These are phyloP conservation scores for Tritrichomonas musculus DNA, from an alignment of 208 protist species.

Conservation along the genomic window DNA sequence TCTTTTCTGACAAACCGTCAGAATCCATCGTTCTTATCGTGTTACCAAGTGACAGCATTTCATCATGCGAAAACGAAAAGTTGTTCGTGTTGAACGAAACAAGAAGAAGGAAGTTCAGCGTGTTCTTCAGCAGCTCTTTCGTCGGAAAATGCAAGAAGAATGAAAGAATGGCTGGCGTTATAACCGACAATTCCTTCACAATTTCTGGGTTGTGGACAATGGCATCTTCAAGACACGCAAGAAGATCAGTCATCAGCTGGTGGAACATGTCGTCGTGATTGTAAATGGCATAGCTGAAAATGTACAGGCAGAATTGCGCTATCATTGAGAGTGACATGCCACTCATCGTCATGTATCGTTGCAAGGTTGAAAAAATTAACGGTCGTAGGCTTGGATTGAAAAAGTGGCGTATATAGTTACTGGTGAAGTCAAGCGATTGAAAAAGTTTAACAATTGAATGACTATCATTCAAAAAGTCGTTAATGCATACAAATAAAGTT, in stretches of 20 bases:
- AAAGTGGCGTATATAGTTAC: background rate
- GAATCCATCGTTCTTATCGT: background rate
- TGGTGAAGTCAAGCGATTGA: background rate
- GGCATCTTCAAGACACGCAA: background rate
- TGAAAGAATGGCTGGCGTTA: background rate
- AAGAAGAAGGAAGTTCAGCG: background rate
- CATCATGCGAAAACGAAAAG: background rate
- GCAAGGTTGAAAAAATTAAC: background rate
- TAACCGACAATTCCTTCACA: background rate
- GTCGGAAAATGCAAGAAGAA: background rate
- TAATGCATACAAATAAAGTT: background rate
- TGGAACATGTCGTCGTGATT: background rate
- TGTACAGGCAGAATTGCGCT: background rate
- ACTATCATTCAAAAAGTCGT: background rate
- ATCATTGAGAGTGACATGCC: background rate
- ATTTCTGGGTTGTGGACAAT: background rate
- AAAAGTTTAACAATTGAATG: background rate
- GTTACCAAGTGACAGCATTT: background rate
- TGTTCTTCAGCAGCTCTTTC: background rate
- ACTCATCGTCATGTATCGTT: background rate
- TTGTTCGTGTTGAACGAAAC: background rate
- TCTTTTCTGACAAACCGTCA: background rate
- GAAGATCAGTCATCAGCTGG: background rate
- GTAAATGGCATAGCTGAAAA: background rate
- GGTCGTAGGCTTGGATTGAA: background rate